These are phyloP conservation scores for Gastrolobium bilobum DNA, from an alignment of 306 rosid species.

Conservation along the genomic window DNA sequence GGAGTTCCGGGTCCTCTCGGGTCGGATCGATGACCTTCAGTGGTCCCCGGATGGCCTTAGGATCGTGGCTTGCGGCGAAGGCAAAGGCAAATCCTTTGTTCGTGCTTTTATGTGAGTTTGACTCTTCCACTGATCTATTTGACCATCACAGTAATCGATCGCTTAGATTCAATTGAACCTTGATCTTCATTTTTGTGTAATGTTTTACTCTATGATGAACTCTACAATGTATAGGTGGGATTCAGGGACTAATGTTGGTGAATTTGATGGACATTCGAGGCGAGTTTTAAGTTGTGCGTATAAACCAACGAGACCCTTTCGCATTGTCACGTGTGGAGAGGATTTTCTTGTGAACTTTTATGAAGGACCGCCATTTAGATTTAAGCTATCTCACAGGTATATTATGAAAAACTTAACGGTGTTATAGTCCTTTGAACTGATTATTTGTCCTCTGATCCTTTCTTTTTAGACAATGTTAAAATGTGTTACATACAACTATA, in stretches of 20 bases:
- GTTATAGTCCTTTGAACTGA: background rate
- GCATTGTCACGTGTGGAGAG: constrained; percentile 92
- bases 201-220: background rate
- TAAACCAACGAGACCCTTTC: constrained; percentile 93
- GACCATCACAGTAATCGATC: background rate
- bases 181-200: no score
- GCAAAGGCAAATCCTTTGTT: constrained; percentile 88
- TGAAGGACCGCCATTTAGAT: constrained; percentile 96
- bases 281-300: constrained; percentile 93
- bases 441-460: background rate
- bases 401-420: background rate
- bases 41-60: constrained; percentile 96
- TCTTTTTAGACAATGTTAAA: background rate
- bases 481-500: background rate
- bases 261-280: constrained; percentile 94
- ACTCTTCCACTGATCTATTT: background rate
- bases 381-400: constrained; percentile 90
- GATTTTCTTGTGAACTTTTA: constrained; percentile 93
- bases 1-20: constrained; percentile 86
- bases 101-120: constrained; percentile 79
- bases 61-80: constrained; percentile 94
- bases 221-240: constrained; percentile 78
- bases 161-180: no score
- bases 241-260: constrained; percentile 94
- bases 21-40: constrained; percentile 96